phyloP scores from a whole-genome alignment of 2,329 filamentous ascomycete genomes.

The Xylariaceae sp. region DNA sequence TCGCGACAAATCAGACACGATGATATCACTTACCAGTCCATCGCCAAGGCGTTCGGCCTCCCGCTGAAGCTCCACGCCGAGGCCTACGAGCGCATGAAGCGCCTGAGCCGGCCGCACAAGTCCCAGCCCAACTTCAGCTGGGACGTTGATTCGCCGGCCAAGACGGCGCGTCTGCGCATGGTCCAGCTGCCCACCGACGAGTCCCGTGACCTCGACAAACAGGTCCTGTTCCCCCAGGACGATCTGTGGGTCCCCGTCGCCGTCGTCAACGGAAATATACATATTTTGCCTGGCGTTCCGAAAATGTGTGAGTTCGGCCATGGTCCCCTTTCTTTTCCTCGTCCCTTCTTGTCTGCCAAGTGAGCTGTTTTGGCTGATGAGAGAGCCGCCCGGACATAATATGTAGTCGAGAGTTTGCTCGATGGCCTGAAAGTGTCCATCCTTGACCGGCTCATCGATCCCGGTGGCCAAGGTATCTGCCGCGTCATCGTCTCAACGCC shows the following conservation, averaged over 20 bases:
- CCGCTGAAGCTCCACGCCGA: slow-evolving; percentile 71
- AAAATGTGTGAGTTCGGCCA: slow-evolving; percentile 55
- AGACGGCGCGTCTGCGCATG: slow-evolving; percentile 84
- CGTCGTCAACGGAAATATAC: slow-evolving; percentile 86
- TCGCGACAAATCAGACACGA: slow-evolving; percentile 62
- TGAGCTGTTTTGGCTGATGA: neutral
- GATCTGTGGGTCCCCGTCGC: slow-evolving; percentile 87
- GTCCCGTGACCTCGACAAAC: slow-evolving; percentile 56
- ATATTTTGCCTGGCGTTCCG: slow-evolving; percentile 88
- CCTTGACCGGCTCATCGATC: slow-evolving; percentile 66
- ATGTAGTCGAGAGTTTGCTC: slow-evolving; percentile 64
- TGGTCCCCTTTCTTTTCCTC: too few relatives aligned
- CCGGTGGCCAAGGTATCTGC: slow-evolving; percentile 72
- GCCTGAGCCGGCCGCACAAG: slow-evolving; percentile 66
- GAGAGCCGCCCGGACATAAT: too few relatives aligned
- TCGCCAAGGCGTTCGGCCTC: slow-evolving; percentile 81
- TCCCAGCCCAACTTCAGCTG: slow-evolving; percentile 74
- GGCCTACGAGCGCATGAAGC: slow-evolving; percentile 78
- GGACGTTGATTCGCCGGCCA: slow-evolving; percentile 72
- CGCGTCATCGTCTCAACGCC: slow-evolving; percentile 84
- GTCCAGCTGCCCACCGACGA: slow-evolving; percentile 76
- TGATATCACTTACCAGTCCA: slow-evolving; percentile 93
- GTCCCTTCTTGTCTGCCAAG: neutral
- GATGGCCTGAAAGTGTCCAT: slow-evolving; percentile 69
- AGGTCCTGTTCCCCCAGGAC: slow-evolving; percentile 73